Base-by-base conservation (phyloP, 768 basidiomycete species). In the Russula earlei region DNA sequence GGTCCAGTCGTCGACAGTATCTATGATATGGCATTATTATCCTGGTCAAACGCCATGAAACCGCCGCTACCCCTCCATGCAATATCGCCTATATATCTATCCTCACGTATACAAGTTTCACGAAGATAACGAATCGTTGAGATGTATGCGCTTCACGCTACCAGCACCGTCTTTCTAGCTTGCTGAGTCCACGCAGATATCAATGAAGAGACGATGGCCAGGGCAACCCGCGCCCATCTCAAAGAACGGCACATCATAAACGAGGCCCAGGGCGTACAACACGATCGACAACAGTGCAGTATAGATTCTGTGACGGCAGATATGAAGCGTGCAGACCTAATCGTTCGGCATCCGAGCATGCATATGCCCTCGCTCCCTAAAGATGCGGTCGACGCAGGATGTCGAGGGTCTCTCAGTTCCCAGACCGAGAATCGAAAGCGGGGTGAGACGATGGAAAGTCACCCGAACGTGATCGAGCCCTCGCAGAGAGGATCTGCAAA, bases 1-100 rank as follows among this genome's bases (percentile, higher is more conserved):
- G 85, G 85, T 0, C 80, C 81, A 0, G 75, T 87, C 50, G 85
- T 87, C 55, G 76, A 86, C 54, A 73, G 79, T 5, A 72, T 87
- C 60, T 85, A 85, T 68, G 85, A 87, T 67, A 79, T 78, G 68
- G 80, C 81, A 14, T 75, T 87, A 47, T 72, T 84, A 52, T 78
- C 78, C 43, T 85, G 82, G 81, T 73, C 70, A 60, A 75, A 77
- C 42, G 65, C 70, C 25, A 69, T 81, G 62, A 59, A 71, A 34
- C 78, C 80, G 11, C 71, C 72, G 9, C 63, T 78, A 22, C 78
- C 79, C 15, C 67, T 75, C 25, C 64, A 74, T 41, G 40, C 59
- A n/a, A 61, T 62, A 27, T 69, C 68, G 22, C 71, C 68, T n/a
- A n/a, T n/a, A 15, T 31, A 67, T 67, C 49, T 61, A 37, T 46